Percentiles rank a stretch among this genome's conserved stretches.
Conservation (phyloP, 129 eudicot species). For the Tagetes erecta region DNA sequence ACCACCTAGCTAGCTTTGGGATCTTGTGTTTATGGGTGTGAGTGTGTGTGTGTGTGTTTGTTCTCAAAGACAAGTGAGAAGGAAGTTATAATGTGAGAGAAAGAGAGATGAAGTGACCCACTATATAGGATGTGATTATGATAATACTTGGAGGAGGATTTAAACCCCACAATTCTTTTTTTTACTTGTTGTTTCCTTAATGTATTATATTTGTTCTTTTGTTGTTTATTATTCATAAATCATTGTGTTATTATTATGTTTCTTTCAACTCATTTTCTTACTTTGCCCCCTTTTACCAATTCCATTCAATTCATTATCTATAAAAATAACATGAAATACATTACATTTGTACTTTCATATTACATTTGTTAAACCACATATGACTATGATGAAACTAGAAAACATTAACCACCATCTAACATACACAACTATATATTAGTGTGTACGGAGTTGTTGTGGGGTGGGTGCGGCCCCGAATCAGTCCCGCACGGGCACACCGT, state of each 20-base stretch:
- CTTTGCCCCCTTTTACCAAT: neutral
- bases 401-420: neutral
- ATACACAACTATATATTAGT: neutral
- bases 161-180: slow-evolving; percentile 36
- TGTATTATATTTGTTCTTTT: slow-evolving; percentile 23
- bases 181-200: slow-evolving; percentile 29
- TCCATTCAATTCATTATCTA: neutral
- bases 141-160: slow-evolving; percentile 26
- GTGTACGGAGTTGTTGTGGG: too few relatives aligned
- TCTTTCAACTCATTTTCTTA: neutral
- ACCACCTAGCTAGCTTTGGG: slow-evolving; percentile 74
- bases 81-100: slow-evolving; percentile 31
- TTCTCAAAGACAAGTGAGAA: slow-evolving; percentile 49
- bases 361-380: neutral
- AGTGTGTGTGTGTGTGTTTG: slow-evolving; percentile 28
- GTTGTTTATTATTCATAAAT: slow-evolving; percentile 27
- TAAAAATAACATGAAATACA: neutral
- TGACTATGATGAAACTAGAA: neutral
- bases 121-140: slow-evolving; percentile 17
- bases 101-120: slow-evolving; percentile 41
- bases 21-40: slow-evolving; percentile 45
- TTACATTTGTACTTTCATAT: neutral
- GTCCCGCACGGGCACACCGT: too few relatives aligned
- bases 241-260: slow-evolving; percentile 14
- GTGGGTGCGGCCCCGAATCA: too few relatives aligned